Evolutionary conservation across 1,284 basidiomycete genomes (phyloP).

Genomic region (Pholiota adiposa): DNA sequence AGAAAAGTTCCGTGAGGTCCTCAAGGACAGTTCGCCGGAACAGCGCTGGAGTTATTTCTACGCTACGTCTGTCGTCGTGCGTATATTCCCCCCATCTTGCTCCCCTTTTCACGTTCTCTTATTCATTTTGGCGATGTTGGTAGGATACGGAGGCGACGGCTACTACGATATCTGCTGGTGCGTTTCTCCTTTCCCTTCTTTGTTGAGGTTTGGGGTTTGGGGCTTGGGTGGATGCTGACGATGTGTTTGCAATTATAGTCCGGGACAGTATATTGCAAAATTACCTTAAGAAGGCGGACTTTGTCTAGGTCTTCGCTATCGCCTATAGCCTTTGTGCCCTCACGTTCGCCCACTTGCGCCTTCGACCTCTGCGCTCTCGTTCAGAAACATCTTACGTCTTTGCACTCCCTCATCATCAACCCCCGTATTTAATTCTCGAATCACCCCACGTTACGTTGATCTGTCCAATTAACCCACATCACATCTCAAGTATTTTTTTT

Average conservation of each 20-base stretch:
- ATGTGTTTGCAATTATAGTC: slow-evolving; percentile 34
- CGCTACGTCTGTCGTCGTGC: slow-evolving; percentile 62
- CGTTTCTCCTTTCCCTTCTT: slow-evolving; percentile 29
- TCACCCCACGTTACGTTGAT: too few relatives aligned
- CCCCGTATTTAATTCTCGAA: too few relatives aligned
- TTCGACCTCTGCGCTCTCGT: too few relatives aligned
- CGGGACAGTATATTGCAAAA: slow-evolving; percentile 60
- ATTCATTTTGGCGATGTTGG: slow-evolving; percentile 27
- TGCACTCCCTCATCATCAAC: too few relatives aligned
- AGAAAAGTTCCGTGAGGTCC: slow-evolving; percentile 62
- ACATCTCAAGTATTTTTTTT: too few relatives aligned
- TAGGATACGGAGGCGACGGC: slow-evolving; percentile 56
- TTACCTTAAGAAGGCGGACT: slow-evolving; percentile 51
- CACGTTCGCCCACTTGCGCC: too few relatives aligned
- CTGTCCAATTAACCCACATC: too few relatives aligned
- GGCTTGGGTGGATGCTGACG: too few relatives aligned
- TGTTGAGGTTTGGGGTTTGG: too few relatives aligned
- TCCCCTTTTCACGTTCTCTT: slow-evolving; percentile 29
- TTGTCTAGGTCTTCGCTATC: too few relatives aligned
- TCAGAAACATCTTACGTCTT: too few relatives aligned
- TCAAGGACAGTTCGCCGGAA: slow-evolving; percentile 50
- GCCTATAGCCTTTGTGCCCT: too few relatives aligned
- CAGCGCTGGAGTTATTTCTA: slow-evolving; percentile 58
- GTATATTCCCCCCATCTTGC: slow-evolving; percentile 44
- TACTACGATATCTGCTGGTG: slow-evolving; percentile 46